Evolutionary conservation across 2,329 filamentous ascomycete genomes (phyloP).

Genomic region (Monosporascus sp.): DNA sequence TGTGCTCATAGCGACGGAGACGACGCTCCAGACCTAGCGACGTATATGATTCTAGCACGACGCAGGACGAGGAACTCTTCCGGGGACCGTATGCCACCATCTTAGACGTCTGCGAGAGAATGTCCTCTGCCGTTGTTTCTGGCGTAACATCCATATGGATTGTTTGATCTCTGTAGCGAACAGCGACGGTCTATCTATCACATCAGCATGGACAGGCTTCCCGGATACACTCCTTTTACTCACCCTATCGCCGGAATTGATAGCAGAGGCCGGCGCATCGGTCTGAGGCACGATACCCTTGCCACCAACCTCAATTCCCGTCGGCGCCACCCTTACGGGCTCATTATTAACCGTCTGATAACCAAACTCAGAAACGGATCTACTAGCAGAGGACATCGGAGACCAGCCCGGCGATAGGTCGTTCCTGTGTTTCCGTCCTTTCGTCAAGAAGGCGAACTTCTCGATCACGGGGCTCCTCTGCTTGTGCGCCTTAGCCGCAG

Average conservation of each 20-base stretch:
- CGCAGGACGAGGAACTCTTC: conserved; percentile 59
- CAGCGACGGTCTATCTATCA: conserved; percentile 54
- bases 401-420: conserved; percentile 28
- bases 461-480: conserved; percentile 39
- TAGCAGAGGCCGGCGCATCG: conserved; percentile 75
- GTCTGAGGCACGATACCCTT: conserved; percentile 46
- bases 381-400: conserved; percentile 22
- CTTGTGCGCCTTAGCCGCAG: conserved; percentile 19
- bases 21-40: conserved; percentile 75
- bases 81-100: conserved; percentile 49
- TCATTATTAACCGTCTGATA: conserved; percentile 12
- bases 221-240: conserved; percentile 29
- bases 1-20: conserved; percentile 76
- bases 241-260: conserved; percentile 73
- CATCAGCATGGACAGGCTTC: conserved; percentile 20
- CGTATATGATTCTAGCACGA: conserved; percentile 73
- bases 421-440: conserved; percentile 35
- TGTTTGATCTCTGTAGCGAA: conserved; percentile 65
- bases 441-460: conserved; percentile 42
- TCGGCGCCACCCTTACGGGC: conserved; percentile 17
- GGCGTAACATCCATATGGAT: conserved; percentile 68
- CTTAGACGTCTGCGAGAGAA: conserved; percentile 63
- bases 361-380: conserved; percentile 26
- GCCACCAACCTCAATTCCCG: conserved; percentile 38
- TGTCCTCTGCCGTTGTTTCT: conserved; percentile 68